Evolutionary conservation across 139 green algal species (phyloP), one percentile per base, ranked within the genome.

Genomic region (Closterium sp.): DNA sequence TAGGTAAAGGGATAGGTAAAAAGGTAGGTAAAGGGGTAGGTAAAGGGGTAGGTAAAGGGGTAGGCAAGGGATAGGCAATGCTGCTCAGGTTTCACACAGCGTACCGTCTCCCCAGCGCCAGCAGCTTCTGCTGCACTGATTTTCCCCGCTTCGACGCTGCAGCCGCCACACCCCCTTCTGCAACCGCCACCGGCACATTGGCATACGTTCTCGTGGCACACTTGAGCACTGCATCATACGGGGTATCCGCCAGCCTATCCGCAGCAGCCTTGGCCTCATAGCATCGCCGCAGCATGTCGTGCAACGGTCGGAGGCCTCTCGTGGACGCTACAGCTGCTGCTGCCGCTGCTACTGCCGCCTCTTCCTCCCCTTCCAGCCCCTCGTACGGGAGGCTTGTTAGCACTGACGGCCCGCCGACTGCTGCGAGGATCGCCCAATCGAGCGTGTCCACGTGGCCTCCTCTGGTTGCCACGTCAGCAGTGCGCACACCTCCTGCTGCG

Each of bases 111-210:
- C 86, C 86, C 21, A 50, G 29, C 21, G 86, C 86, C 24, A 87
- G 85, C 28, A 87, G 85, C 85, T 87, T 87, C 85, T 87, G 28
- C 85, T 87, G 85, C 85, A 87, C 85, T 7, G 85, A 32, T 27
- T 87, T 87, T 3, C 28, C n/a, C 85, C 85, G 62, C 4, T 79
- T 87, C 85, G 85, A 31, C 85, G 85, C 85, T 1, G 85, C 85
- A 22, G 85, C n/a, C 28, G 85, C 28, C 1, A 87, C 85, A 24
- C 85, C 28, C 19, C 62, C 62, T 13, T 24, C 62, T 24, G 62
- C 62, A 7, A 79, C 62, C 85, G 85, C 28, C 85, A 87, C 85
- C 27, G 28, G 85, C 85, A 87, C 85, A 31, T 31, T 87, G 85
- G 28, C 85, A 87, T 32, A 89, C 86, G 30, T 27, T 24, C 86